Percentiles rank a stretch among this genome's conserved stretches.
Evolutionary conservation across 805 yeast genomes (phyloP).

Genomic region (Zygoascus biomembranicola): DNA sequence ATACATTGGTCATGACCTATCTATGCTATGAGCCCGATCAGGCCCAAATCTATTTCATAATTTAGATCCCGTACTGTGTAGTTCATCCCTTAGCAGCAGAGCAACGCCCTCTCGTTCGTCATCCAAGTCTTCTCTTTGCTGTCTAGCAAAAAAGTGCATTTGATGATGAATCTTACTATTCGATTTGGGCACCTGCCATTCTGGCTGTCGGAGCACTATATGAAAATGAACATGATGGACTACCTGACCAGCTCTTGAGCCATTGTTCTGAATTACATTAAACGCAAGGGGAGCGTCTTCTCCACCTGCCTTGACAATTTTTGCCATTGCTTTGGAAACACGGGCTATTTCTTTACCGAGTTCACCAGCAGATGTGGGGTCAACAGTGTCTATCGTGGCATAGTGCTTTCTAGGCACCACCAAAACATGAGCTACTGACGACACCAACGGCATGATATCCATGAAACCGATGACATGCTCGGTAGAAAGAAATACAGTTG

Average conservation of each 20-base stretch:
- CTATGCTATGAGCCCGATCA: too few species aligned
- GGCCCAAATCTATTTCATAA: too few species aligned
- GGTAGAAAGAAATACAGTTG: constrained; percentile 22
- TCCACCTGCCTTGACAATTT: constrained; percentile 13
- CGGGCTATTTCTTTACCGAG: constrained; percentile 23
- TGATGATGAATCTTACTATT: constrained; percentile 16
- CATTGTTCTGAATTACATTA: constrained; percentile 42
- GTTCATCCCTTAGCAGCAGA: background rate
- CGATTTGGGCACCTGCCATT: constrained; percentile 1
- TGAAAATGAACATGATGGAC: constrained; percentile 94
- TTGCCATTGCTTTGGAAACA: constrained; percentile 20
- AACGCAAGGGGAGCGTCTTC: constrained; percentile 15
- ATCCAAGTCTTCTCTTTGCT: constrained; percentile 27
- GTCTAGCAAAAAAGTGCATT: constrained; percentile 25
- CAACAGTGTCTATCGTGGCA: constrained; percentile 22
- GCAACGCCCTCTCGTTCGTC: background rate
- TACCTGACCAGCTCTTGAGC: constrained; percentile 86
- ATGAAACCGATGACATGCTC: constrained; percentile 28
- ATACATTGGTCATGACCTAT: too few species aligned
- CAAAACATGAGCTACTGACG: constrained; percentile 29
- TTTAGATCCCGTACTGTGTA: background rate
- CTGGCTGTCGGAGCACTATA: constrained; percentile 48
- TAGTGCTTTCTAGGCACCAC: constrained; percentile 29
- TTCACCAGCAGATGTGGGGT: constrained; percentile 16
- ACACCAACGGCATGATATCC: constrained; percentile 32